Evolutionary conservation across 2,329 filamentous ascomycete genomes (phyloP).

Genomic region (Onygenales sp.): DNA sequence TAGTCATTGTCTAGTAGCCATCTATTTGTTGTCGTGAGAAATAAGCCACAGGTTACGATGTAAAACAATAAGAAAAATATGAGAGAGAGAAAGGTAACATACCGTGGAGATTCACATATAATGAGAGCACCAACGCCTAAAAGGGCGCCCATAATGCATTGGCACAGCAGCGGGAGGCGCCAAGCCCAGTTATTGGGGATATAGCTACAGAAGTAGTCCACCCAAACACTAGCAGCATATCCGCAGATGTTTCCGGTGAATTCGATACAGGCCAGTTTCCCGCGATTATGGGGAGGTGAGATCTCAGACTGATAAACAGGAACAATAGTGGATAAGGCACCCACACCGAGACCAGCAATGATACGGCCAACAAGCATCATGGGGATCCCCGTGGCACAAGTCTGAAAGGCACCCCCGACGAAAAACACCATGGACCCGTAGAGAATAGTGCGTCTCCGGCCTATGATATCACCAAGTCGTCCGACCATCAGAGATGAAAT

Average conservation of each 20-base stretch:
- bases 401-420: slow-evolving; percentile 74
- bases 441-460: slow-evolving; percentile 78
- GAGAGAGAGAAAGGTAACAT: slow-evolving; percentile 16
- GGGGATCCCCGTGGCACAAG: slow-evolving; percentile 68
- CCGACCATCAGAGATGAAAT: slow-evolving; percentile 82
- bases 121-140: slow-evolving; percentile 78
- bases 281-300: slow-evolving; percentile 90
- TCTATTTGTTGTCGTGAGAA: slow-evolving; percentile 37
- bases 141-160: slow-evolving; percentile 86
- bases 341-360: slow-evolving; percentile 75
- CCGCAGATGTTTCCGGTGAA: slow-evolving; percentile 96
- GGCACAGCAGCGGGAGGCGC: slow-evolving; percentile 82
- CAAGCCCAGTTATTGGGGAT: slow-evolving; percentile 80
- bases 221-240: slow-evolving; percentile 95
- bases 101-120: slow-evolving; percentile 95
- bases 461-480: slow-evolving; percentile 82
- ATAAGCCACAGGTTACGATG: neutral
- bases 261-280: slow-evolving; percentile 93
- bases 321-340: slow-evolving; percentile 82
- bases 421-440: slow-evolving; percentile 88
- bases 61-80: slow-evolving; percentile 20
- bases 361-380: slow-evolving; percentile 83
- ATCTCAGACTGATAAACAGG: slow-evolving; percentile 93
- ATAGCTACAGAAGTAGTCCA: slow-evolving; percentile 92
- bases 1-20: slow-evolving; percentile 97